Conservation (phyloP, 1,139 yeast genomes). For the Pichia sp. region DNA sequence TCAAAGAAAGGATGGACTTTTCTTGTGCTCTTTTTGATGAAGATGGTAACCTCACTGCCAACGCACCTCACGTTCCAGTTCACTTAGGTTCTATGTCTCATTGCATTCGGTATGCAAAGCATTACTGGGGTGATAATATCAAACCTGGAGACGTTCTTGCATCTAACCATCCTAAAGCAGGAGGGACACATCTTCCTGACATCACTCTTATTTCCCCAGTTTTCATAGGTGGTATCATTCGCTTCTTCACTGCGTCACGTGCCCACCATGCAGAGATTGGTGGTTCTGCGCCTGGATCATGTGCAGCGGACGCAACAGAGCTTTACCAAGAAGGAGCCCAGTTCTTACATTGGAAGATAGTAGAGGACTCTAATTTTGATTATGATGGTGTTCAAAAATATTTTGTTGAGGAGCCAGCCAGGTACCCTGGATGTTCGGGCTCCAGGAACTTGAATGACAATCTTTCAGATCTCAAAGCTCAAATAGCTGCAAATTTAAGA, state of each 20-base stretch:
- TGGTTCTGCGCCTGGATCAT: conserved; percentile 62
- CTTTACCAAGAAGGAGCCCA: conserved; percentile 63
- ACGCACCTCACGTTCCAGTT: conserved; percentile 66
- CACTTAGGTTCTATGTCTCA: conserved; percentile 63
- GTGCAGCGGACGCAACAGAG: conserved; percentile 59
- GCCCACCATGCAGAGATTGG: conserved; percentile 72
- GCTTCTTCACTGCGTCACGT: conserved; percentile 60
- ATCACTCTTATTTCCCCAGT: conserved; percentile 77
- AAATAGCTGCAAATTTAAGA: conserved; percentile 62
- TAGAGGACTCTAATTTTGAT: conserved; percentile 53
- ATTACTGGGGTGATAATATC: conserved; percentile 49
- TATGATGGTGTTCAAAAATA: conserved; percentile 43
- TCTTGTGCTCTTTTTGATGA: conserved; percentile 58
- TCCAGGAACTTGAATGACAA: conserved; percentile 57
- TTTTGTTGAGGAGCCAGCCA: conserved; percentile 43
- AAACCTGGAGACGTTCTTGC: conserved; percentile 55
- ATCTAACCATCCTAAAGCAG: conserved; percentile 56
- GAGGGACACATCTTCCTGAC: conserved; percentile 67
- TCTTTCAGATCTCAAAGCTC: conserved; percentile 61
- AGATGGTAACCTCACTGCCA: conserved; percentile 55
- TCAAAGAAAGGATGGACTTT: conserved; percentile 57
- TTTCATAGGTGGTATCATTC: conserved; percentile 38
- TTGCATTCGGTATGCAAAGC: conserved; percentile 52
- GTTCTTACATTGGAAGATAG: conserved; percentile 51
- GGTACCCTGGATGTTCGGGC: conserved; percentile 56